phyloP scores from a whole-genome alignment of 345 rosid genomes.

The Mangifera indica region DNA sequence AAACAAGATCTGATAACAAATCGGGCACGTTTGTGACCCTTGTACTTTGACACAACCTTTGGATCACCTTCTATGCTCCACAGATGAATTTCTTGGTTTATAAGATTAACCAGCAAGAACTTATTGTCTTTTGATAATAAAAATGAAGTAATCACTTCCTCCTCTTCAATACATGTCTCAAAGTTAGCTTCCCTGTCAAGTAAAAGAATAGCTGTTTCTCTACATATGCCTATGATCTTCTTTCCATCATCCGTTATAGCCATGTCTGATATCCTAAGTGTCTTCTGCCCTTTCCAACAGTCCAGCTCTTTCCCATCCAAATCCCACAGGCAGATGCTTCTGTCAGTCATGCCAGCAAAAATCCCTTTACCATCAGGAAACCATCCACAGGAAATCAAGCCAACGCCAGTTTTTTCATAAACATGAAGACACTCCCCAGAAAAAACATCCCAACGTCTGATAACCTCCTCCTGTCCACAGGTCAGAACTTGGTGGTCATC shows the following conservation, averaged over 20 bases:
- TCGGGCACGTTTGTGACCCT: conserved; percentile 57
- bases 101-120: conserved; percentile 53
- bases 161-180: conserved; percentile 64
- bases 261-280: conserved; percentile 58
- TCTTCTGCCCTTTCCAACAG: conserved; percentile 66
- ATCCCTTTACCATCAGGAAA: conserved; percentile 51
- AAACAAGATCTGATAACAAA: conserved; percentile 68
- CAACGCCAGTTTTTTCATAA: conserved; percentile 50
- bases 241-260: conserved; percentile 67
- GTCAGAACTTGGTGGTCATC: conserved; percentile 63
- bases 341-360: conserved; percentile 56
- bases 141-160: conserved; percentile 60
- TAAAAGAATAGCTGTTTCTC: conserved; percentile 48
- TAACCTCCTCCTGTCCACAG: conserved; percentile 63
- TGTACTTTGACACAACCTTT: conserved; percentile 53
- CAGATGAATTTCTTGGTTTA: conserved; percentile 67
- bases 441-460: conserved; percentile 61
- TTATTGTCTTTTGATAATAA: conserved; percentile 60
- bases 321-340: conserved; percentile 69
- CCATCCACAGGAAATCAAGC: conserved; percentile 77
- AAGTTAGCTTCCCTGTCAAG: conserved; percentile 52
- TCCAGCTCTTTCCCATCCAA: conserved; percentile 65
- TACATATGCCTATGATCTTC: conserved; percentile 55
- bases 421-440: conserved; percentile 56
- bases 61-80: conserved; percentile 64